phyloP scores from a whole-genome alignment of 129 eudicot genomes.

The Escallonia rubra region DNA sequence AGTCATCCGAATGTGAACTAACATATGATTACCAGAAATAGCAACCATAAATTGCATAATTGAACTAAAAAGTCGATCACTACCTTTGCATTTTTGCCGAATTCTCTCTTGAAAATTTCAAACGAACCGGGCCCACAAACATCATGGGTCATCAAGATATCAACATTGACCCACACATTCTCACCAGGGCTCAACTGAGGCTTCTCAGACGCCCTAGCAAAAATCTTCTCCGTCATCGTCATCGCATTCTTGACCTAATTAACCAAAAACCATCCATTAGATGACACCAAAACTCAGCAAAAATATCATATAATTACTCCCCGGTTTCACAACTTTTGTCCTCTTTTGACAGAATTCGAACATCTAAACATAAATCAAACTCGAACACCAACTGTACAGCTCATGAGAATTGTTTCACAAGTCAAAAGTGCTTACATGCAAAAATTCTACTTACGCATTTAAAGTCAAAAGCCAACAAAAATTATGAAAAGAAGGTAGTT shows the following conservation, averaged over 20 bases:
- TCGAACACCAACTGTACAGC: conserved; percentile 1
- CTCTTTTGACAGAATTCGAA: too few relatives aligned
- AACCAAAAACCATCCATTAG: background rate
- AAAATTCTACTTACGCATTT: too few relatives aligned
- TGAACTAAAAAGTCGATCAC: background rate
- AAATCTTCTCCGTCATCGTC: conserved; percentile 92
- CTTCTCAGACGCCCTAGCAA: conserved; percentile 76
- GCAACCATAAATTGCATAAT: background rate
- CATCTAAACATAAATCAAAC: too few relatives aligned
- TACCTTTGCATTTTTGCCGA: conserved; percentile 90
- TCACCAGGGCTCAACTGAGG: conserved; percentile 73
- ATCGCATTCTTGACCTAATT: conserved; percentile 73
- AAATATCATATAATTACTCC: background rate
- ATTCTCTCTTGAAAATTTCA: conserved; percentile 81
- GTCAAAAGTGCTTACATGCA: too few relatives aligned
- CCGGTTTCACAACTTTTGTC: background rate
- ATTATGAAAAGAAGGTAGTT: too few relatives aligned
- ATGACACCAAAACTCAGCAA: conserved; percentile 1
- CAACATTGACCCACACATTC: conserved; percentile 85
- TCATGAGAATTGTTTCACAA: background rate
- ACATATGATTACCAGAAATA: background rate
- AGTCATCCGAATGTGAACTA: background rate
- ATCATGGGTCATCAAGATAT: conserved; percentile 93
- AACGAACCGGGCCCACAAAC: conserved; percentile 87
- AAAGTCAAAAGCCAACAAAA: too few relatives aligned